Evolutionary conservation across 2,329 filamentous ascomycete genomes (phyloP).

Genomic region (Lachnum nothofagi): DNA sequence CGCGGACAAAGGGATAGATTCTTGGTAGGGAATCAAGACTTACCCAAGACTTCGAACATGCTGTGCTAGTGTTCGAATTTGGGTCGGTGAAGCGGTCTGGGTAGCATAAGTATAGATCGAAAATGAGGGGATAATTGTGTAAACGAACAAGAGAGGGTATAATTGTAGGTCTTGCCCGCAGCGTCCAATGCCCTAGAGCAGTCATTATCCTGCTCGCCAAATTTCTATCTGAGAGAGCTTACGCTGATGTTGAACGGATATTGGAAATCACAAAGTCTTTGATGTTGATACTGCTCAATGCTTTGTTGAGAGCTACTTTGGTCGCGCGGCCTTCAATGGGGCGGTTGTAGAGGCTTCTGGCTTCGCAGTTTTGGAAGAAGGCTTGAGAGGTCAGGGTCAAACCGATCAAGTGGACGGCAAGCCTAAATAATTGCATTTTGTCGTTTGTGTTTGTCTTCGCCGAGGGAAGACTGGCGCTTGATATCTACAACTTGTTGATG

Average conservation of each 20-base stretch:
- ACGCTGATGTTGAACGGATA: slow-evolving; percentile 8
- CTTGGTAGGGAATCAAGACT: no score
- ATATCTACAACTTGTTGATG: no score
- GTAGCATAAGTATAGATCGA: background rate
- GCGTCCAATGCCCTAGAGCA: no score
- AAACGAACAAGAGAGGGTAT: slow-evolving; percentile 17
- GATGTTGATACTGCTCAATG: slow-evolving; percentile 1
- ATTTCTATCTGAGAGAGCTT: no score
- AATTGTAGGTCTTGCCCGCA: slow-evolving; percentile 5
- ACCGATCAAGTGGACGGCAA: background rate
- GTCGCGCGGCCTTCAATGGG: background rate
- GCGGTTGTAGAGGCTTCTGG: background rate
- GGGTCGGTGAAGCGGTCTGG: slow-evolving; percentile 28
- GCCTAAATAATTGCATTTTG: background rate
- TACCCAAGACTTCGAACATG: slow-evolving; percentile 24
- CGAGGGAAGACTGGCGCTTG: no score
- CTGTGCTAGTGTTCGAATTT: slow-evolving; percentile 28
- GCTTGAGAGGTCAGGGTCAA: slow-evolving; percentile 2
- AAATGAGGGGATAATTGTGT: background rate
- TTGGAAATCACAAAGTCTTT: slow-evolving; percentile 14
- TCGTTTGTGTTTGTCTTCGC: no score
- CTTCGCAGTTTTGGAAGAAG: background rate
- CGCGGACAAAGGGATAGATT: no score
- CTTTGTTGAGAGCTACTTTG: background rate
- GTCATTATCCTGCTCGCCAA: no score